Conservation (phyloP, 2,329 filamentous ascomycete species). For the Myriosclerotinia duriaeana region DNA sequence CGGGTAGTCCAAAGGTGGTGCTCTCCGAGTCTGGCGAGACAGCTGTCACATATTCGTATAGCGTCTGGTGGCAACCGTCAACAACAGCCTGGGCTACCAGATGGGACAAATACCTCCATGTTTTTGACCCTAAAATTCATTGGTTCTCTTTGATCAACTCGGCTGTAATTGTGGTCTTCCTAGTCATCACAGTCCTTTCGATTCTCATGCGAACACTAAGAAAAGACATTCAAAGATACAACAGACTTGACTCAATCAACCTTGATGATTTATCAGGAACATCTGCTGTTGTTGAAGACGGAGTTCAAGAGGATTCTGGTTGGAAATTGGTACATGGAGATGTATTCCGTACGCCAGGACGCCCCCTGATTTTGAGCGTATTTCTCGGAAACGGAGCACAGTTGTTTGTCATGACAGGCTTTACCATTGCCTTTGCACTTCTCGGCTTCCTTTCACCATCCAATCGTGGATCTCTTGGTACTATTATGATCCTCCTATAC, state of each 20-base stretch:
- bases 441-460: constrained; percentile 94
- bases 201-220: constrained; percentile 82
- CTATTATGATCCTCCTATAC: constrained; percentile 90
- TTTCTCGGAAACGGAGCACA: constrained; percentile 92
- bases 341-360: constrained; percentile 85
- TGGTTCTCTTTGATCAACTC: constrained; percentile 99
- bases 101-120: constrained; percentile 98
- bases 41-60: constrained; percentile 83
- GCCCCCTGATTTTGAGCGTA: constrained; percentile 80
- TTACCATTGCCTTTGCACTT: constrained; percentile 90
- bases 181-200: constrained; percentile 89
- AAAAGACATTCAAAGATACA: constrained; percentile 96
- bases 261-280: constrained; percentile 85
- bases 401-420: constrained; percentile 94
- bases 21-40: constrained; percentile 62
- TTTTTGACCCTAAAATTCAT: constrained; percentile 96
- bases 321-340: constrained; percentile 99
- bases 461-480: constrained; percentile 90
- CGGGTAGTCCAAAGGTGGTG: constrained; percentile 56
- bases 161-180: constrained; percentile 88
- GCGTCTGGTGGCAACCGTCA: constrained; percentile 83
- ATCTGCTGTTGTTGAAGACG: constrained; percentile 76
- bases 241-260: constrained; percentile 86
- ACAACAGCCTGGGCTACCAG: constrained; percentile 89
- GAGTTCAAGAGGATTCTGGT: constrained; percentile 94